phyloP scores from a whole-genome alignment of 495 filamentous ascomycete species.

The Friedmanniomyces simplex region DNA sequence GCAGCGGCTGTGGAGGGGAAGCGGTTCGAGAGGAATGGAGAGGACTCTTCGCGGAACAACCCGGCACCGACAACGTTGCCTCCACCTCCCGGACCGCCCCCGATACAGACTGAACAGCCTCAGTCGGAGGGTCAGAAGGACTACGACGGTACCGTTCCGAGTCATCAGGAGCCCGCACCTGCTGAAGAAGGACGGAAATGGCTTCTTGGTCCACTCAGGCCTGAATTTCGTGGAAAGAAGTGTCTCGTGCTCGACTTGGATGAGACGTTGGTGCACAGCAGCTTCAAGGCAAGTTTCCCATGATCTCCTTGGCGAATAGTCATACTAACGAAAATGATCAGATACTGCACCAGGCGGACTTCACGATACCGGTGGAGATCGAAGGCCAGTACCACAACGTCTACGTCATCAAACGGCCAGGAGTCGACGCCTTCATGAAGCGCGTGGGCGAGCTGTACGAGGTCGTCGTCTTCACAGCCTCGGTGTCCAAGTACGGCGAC shows the following conservation, averaged over 20 bases:
- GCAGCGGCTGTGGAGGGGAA: constrained; percentile 9
- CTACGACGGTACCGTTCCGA: constrained; percentile 5
- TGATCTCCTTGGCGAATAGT: background rate
- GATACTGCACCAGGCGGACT: constrained; percentile 97
- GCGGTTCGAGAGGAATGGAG: background rate
- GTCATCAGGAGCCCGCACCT: constrained; percentile 16
- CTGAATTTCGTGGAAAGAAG: constrained; percentile 74
- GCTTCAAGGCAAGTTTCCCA: constrained; percentile 70
- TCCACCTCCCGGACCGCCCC: constrained; percentile 23
- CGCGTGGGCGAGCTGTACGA: constrained; percentile 95
- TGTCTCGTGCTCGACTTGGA: constrained; percentile 94
- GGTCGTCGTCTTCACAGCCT: constrained; percentile 97
- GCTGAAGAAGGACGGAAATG: constrained; percentile 48
- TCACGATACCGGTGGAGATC: constrained; percentile 98
- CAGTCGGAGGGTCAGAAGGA: constrained; percentile 1
- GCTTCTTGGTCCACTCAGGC: constrained; percentile 66
- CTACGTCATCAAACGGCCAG: constrained; percentile 96
- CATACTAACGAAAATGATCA: constrained; percentile 28
- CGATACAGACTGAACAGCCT: constrained; percentile 27
- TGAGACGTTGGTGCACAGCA: constrained; percentile 98
- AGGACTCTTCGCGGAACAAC: background rate
- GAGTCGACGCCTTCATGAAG: constrained; percentile 98
- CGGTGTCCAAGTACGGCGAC: constrained; percentile 98
- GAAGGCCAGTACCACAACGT: constrained; percentile 99
- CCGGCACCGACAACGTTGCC: constrained; percentile 23